Percentiles rank a stretch among this genome's conserved stretches.
Conservation (phyloP, 2,329 filamentous ascomycete genomes). For the Calonectria pauciramosa region DNA sequence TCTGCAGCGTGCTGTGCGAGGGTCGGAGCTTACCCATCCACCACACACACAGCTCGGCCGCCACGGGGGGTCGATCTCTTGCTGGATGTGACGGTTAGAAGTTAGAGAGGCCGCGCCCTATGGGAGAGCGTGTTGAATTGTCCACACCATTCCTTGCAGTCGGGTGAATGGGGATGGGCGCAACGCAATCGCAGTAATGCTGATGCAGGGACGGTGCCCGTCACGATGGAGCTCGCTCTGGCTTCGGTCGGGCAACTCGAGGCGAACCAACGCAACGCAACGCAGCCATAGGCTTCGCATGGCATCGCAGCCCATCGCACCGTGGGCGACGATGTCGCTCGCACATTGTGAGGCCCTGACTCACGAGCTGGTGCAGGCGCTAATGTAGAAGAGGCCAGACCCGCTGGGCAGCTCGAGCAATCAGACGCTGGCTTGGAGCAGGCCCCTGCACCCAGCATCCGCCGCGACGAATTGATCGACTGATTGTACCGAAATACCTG, state of each 20-base stretch:
- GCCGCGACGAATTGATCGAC: conserved; percentile 43
- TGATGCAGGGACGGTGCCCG: conserved; percentile 14
- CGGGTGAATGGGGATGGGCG: background rate
- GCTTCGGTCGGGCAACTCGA: background rate
- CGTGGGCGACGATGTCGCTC: conserved; percentile 14
- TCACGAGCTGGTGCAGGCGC: conserved; percentile 34
- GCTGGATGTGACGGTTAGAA: conserved; percentile 13
- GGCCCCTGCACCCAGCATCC: conserved; percentile 35
- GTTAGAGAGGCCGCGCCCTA: background rate
- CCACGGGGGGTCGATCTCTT: conserved; percentile 17
- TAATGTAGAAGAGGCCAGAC: conserved; percentile 39
- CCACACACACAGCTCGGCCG: conserved; percentile 8
- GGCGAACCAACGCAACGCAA: background rate
- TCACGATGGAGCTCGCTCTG: conserved; percentile 2
- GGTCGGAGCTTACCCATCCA: conserved; percentile 23
- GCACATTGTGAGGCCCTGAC: conserved; percentile 33
- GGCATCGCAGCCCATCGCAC: conserved; percentile 17
- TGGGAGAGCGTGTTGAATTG: background rate
- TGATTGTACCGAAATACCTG: conserved; percentile 43
- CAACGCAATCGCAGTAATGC: background rate
- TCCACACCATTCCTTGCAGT: background rate
- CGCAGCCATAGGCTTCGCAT: conserved; percentile 3
- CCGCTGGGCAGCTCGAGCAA: conserved; percentile 40
- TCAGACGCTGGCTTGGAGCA: conserved; percentile 33
- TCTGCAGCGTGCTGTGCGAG: conserved; percentile 15